Conservation (phyloP, 495 filamentous ascomycete genomes). For the Xylaria bambusicola region DNA sequence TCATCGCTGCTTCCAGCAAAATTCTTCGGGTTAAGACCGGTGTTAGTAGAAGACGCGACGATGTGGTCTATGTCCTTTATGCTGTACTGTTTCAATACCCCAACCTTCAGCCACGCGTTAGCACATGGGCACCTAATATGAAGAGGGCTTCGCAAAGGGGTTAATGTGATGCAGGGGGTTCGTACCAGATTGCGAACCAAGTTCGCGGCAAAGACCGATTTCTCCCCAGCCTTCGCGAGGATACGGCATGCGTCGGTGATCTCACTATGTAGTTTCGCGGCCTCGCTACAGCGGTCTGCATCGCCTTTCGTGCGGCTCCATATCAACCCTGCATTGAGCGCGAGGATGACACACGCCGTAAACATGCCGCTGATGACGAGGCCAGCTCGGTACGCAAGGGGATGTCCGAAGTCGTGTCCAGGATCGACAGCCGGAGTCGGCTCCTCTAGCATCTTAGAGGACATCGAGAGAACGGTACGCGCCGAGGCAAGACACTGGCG, state of each 20-base stretch:
- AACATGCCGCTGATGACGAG: slow-evolving; percentile 18
- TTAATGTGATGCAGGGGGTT: not conserved
- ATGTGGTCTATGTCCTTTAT: slow-evolving; percentile 6
- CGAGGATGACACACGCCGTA: slow-evolving; percentile 14
- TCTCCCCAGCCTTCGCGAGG: slow-evolving; percentile 11
- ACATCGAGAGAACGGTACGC: slow-evolving; percentile 10
- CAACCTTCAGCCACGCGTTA: not conserved
- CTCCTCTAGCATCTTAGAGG: not conserved
- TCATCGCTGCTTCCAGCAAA: not conserved
- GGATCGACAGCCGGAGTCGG: not conserved
- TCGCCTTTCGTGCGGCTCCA: not conserved
- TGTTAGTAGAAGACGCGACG: not conserved
- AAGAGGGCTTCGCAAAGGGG: not conserved
- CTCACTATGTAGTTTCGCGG: not conserved
- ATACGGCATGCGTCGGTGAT: slow-evolving; percentile 11
- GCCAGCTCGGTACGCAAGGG: slow-evolving; percentile 9
- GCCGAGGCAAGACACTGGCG: slow-evolving; percentile 15
- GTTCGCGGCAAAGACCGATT: slow-evolving; percentile 13
- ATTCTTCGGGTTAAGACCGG: not conserved
- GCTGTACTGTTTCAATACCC: slow-evolving; percentile 12
- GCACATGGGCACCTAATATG: not conserved
- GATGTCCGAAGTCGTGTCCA: not conserved
- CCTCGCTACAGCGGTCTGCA: not conserved
- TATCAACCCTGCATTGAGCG: slow-evolving; percentile 1
- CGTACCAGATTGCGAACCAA: slow-evolving; percentile 13